Evolutionary conservation across 768 basidiomycete genomes (phyloP), one percentile per base, ranked within the genome.

Genomic region (Tricholomella constricta): DNA sequence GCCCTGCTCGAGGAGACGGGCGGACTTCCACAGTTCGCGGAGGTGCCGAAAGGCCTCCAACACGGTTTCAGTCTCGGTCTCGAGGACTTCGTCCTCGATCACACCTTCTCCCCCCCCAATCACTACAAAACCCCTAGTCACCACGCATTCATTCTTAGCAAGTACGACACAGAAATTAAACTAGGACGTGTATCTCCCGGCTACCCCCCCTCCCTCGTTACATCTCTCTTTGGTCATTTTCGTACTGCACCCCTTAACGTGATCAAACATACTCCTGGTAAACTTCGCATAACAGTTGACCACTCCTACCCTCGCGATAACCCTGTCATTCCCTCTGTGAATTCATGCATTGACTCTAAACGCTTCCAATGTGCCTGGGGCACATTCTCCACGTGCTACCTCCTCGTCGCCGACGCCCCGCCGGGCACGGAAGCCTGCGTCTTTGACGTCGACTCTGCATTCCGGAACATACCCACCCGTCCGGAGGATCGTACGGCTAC

Each of bases 81-180:
- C 17, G 48, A 50, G 17, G 15, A 50, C 11, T 42, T 50, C 15
- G n/a, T n/a, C n/a, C n/a, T n/a, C n/a, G n/a, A n/a, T n/a, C n/a
- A n/a, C n/a, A n/a, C n/a, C n/a, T n/a, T n/a, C n/a, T n/a, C n/a
- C n/a, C n/a, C n/a, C n/a, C n/a, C n/a, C n/a, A n/a, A n/a, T n/a
- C n/a, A n/a, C 15, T 50, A 50, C 35, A 50, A 14, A 22, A 17
- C 19, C 17, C 6, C 37, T 17, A 38, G 17, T 14, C 37, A 50
- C 41, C 25, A 50, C 19, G 22, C 15, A 17, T 41, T 50, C 17
- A 20, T 50, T 11, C 3, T 42, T 14, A 19, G 8, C 1, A 48
- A 50, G 37, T 50, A 50, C 31, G n/a, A 15, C 22, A 26, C 41
- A 4, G 40, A 50, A n/a, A 50, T 50, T 15, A 10, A 12, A 2